phyloP scores from a whole-genome alignment of 805 yeast species.

The Starmerella kuoi region DNA sequence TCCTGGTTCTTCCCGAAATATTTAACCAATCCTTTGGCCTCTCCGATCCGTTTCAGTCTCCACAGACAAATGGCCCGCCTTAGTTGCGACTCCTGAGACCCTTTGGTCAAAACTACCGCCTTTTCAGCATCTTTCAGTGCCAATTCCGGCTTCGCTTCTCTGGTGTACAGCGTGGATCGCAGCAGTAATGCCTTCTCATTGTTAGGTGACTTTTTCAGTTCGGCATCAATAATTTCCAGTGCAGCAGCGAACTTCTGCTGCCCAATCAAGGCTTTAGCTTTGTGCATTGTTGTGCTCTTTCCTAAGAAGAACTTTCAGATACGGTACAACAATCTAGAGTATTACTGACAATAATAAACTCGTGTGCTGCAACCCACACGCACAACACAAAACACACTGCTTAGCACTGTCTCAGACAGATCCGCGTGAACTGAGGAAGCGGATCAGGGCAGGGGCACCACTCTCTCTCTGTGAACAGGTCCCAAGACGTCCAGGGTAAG shows the following conservation, averaged over 20 bases:
- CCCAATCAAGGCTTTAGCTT: conserved; percentile 2
- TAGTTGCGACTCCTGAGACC: conserved; percentile 25
- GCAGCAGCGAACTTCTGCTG: conserved; percentile 14
- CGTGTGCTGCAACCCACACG: too few species aligned
- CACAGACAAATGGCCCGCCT: conserved; percentile 27
- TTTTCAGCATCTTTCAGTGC: conserved; percentile 24
- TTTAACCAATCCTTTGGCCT: conserved; percentile 21
- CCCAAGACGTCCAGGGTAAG: too few species aligned
- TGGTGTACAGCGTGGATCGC: conserved; percentile 19
- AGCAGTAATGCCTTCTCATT: conserved; percentile 13
- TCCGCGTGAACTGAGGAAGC: too few species aligned
- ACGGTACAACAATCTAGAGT: too few species aligned
- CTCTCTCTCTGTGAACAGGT: too few species aligned
- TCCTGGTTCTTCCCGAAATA: conserved; percentile 17
- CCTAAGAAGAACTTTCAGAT: too few species aligned
- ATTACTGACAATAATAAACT: too few species aligned
- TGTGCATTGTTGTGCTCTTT: conserved; percentile 11
- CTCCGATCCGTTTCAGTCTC: conserved; percentile 19
- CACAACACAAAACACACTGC: too few species aligned
- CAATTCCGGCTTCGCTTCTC: conserved; percentile 12
- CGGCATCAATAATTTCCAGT: conserved; percentile 5
- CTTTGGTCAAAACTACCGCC: conserved; percentile 15
- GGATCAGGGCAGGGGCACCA: too few species aligned
- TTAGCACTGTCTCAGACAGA: too few species aligned
- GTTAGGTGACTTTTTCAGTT: conserved; percentile 9